Base-by-base conservation (phyloP, 495 filamentous ascomycete species). In the Daldinia vernicosa region DNA sequence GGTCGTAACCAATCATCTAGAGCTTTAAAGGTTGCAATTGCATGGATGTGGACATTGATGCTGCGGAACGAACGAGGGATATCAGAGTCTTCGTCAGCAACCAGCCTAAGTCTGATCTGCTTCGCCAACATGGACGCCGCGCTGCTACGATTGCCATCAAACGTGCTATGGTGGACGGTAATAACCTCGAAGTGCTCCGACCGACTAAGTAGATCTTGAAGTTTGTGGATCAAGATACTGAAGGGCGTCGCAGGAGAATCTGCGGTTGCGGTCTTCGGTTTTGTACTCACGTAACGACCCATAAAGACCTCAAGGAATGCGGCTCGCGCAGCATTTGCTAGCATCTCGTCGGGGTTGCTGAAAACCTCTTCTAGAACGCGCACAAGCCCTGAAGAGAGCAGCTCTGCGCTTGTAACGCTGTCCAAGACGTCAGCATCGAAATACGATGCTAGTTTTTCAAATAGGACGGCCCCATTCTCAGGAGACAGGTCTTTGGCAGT, bases 161-260 rank as follows among this genome's bases (percentile, higher is more conserved):
- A 91, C 11, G 93, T 90, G 70, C 95, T 97, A 61, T 97, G 92
- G 72, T 95, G 93, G 60, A 98, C 93, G 22, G 96, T 99, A 60
- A 97, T 83, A 43, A 99, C 96, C 76, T 98, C 96, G 75, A 98
- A 98, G 80, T 98, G 96, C 77, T 99, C 96, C 28, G 95, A 95
- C 61, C 96, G 88, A 81, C 96, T 98, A 15, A 98, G 86, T 37
- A 98, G 83, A 82, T 98, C 95, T 78, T 99, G 96, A 35, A 98
- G 82, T 80, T 99, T 99, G 66, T 93, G 91, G 51, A 97, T 90
- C 71, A 99, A 81, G 40, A 97, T 87, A 77, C 95, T 95, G 79
- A 98, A 95, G 14, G 94, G 91, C 0, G 95, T 97, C 2, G 89
- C 85, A 0, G 90, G 87, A 26, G 87, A 88, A 37, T 86, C 82